A percentile compares a stretch with the other conserved stretches of the same genome.
These are phyloP conservation scores for Nemania sp. DNA, from an alignment of 2,329 filamentous ascomycete species.

Conservation along the genomic window DNA sequence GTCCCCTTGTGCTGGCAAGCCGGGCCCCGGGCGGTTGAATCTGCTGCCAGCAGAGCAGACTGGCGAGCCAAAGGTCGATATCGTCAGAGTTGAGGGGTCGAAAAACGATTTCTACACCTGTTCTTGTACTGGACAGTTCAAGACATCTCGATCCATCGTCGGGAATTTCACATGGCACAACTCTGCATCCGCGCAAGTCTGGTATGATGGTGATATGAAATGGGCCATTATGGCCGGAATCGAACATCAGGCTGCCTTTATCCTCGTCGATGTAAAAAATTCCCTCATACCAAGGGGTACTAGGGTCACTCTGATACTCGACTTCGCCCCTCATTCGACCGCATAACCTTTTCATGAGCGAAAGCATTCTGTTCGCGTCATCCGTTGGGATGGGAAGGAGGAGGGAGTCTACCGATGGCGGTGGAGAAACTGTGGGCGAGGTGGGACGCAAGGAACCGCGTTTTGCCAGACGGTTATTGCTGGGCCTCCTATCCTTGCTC, in stretches of 20 bases:
- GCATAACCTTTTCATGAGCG: constrained; percentile 76
- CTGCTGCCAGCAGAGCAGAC: constrained; percentile 80
- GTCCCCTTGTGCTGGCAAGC: constrained; percentile 50
- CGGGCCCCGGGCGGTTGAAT: constrained; percentile 63
- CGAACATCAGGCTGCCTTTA: constrained; percentile 73
- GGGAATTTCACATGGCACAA: constrained; percentile 57
- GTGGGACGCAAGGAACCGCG: constrained; percentile 59
- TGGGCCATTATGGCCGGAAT: constrained; percentile 66
- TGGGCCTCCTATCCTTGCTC: constrained; percentile 52
- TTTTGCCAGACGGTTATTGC: constrained; percentile 58
- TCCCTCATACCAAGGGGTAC: constrained; percentile 68
- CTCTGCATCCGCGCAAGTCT: constrained; percentile 73
- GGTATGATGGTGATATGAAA: constrained; percentile 70
- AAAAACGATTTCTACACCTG: constrained; percentile 64
- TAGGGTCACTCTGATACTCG: constrained; percentile 67
- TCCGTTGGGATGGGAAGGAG: constrained; percentile 63
- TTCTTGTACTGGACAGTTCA: constrained; percentile 57
- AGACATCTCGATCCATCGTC: constrained; percentile 54
- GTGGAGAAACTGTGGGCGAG: constrained; percentile 57
- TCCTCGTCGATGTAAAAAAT: constrained; percentile 79
- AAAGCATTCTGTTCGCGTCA: constrained; percentile 71
- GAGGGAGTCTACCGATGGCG: constrained; percentile 63
- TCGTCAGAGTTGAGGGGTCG: constrained; percentile 67
- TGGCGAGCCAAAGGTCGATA: constrained; percentile 78
- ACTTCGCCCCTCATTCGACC: constrained; percentile 80